Evolutionary conservation across 2,329 filamentous ascomycete species (phyloP).

Genomic region (Fusarium metavorans): DNA sequence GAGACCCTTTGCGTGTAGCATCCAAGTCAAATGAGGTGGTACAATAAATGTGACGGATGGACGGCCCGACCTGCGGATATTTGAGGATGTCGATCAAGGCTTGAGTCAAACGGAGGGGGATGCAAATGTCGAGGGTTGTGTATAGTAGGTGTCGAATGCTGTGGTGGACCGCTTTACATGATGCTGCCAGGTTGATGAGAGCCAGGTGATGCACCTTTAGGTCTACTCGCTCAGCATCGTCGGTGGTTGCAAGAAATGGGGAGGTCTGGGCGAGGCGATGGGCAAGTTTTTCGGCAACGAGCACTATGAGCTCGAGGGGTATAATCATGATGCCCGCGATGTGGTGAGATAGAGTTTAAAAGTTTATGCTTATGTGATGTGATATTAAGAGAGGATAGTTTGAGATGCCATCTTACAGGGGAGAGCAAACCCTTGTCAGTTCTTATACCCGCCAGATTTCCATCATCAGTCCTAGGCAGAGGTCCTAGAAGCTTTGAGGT

Average conservation of each 20-base stretch:
- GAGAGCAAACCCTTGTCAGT: not conserved
- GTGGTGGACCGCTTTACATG: not conserved
- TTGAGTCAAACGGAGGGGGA: not conserved
- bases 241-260: constrained; percentile 11
- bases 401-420: not conserved
- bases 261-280: not conserved
- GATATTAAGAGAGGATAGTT: not conserved
- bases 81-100: constrained; percentile 7
- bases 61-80: constrained; percentile 14
- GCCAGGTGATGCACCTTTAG: not conserved
- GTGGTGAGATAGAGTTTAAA: not conserved
- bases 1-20: not conserved
- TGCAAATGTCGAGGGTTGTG: not conserved
- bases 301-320: constrained; percentile 9
- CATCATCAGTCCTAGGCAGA: not conserved
- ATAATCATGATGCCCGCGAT: not conserved
- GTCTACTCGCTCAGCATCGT: not conserved
- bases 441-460: not conserved
- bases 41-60: constrained; percentile 20
- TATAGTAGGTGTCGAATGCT: constrained; percentile 13
- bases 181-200: constrained; percentile 1
- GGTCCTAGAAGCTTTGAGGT: not conserved
- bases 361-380: not conserved
- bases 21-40: not conserved
- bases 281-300: constrained; percentile 9